Conservation (phyloP, 352 stramenopile species). For the Blastocystis sp. region DNA sequence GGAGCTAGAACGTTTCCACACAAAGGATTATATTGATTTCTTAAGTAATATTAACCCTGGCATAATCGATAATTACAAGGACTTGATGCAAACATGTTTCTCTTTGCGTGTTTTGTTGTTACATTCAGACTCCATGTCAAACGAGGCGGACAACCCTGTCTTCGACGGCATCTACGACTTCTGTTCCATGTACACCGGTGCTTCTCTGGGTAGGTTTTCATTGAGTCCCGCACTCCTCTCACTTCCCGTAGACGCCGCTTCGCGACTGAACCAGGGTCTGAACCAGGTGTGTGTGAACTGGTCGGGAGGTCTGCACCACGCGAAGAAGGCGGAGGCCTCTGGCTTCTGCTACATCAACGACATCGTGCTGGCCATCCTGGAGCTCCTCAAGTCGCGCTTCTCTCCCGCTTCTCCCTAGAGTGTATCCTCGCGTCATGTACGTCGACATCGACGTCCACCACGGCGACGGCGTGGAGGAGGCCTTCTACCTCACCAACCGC, state of each 20-base stretch:
- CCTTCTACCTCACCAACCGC: slow-evolving; percentile 67
- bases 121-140: neutral
- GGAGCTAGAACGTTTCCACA: slow-evolving; percentile 93
- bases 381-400: slow-evolving; percentile 55
- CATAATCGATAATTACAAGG: slow-evolving; percentile 86
- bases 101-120: neutral
- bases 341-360: slow-evolving; percentile 70
- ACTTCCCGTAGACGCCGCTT: slow-evolving; percentile 63
- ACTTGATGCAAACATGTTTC: slow-evolving; percentile 10
- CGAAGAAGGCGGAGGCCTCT: slow-evolving; percentile 67
- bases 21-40: slow-evolving; percentile 95
- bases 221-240: neutral
- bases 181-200: slow-evolving; percentile 90
- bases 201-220: slow-evolving; percentile 74
- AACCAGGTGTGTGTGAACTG: slow-evolving; percentile 67
- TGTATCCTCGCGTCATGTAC: slow-evolving; percentile 66
- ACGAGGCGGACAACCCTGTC: slow-evolving; percentile 84
- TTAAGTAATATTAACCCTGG: slow-evolving; percentile 86
- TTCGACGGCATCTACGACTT: slow-evolving; percentile 98
- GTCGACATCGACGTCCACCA: slow-evolving; percentile 68
- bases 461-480: slow-evolving; percentile 67
- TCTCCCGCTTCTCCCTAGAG: neutral
- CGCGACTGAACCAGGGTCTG: slow-evolving; percentile 64
- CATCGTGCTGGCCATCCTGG: slow-evolving; percentile 67
- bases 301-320: slow-evolving; percentile 67